Evolutionary conservation across 148 eudicot species (phyloP), one percentile per base, ranked within the genome.

Genomic region (Hydrangea macrophylla): DNA sequence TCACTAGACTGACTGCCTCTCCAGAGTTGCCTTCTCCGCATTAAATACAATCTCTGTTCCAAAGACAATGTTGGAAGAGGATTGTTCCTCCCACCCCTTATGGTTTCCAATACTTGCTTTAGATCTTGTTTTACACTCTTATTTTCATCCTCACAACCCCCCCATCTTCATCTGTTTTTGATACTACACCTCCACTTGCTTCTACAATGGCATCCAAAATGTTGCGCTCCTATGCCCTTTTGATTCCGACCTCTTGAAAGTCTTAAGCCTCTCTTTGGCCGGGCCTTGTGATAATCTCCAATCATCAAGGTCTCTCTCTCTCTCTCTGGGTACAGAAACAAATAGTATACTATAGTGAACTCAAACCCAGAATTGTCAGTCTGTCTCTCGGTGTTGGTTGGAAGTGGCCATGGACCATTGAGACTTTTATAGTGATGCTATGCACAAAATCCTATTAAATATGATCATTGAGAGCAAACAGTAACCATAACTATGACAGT

Each of bases 41-140:
- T 75, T 1, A 78, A 62, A 75, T 61, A 57, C 70, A 89, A 44
- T 54, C 88, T 76, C 18, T 81, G 81, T 50, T 86, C 87, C 55
- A 78, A 36, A 30, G 77, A 39, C 64, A 60, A 11, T 5, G 24
- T 9, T 23, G 28, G 32, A 0, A 36, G 40, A 12, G 18, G 51
- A 11, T 7, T 36, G 23, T 69, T 63, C 15, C 44, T 32, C n/a
- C 51, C 69, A 64, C 35, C 70, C 37, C 72, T 70, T 27, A 81
- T 71, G 53, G 67, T 70, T 42, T 81, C 75, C 30, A 88, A 64
- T 67, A 88, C 75, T 67, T 80, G 79, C 73, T 81, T 78, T 39
- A 85, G 60, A 26, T 88, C 85, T 26, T 80, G 79, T 55, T 77
- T 81, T 72, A 80, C 68, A 88, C 83, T 57, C 79, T 53, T 31